Base-by-base conservation (phyloP, 2,329 filamentous ascomycete species). In the Sclerotinia glacialis region DNA sequence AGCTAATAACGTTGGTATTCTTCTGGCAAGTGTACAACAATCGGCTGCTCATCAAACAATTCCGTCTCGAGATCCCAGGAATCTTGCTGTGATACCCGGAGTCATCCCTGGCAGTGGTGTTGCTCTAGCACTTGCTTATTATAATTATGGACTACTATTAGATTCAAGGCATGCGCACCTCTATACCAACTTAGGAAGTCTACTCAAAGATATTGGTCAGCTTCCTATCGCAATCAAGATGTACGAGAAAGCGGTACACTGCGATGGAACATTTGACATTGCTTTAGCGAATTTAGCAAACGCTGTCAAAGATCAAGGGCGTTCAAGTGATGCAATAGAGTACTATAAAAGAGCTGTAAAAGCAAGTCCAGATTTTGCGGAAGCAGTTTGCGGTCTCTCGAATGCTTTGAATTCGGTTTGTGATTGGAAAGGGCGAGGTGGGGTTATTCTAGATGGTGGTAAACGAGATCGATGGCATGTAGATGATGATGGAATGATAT, bases 391-490 rank as follows among this genome's bases (percentile, higher is more conserved):
- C 77, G 95, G 95, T 9, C 83, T 99, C 63, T 93, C 93, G 1
- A 98, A 96, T 67, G 94, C 95, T 1, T 81, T 99, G 62, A 98
- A 97, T 76, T 98, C 95, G 8, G 93, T 99, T 7, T 99, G 95
- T 76, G 91, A 94, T 74, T 99, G 95, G 95, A 85, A 86, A 73
- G 92, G 92, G 40, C 87, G 95, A 70, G 95, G 95, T 68, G 95
- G 95, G 1, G 89, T 96, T 55, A 83, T 91, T 34, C 84, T 91
- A n/a, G 84, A 88, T 64, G 82, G 82, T 62, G 92, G 91, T 11
- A 86, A 83, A 71, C 87, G 89, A 69, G 95, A 99, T 77, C 87
- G 92, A 50, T 98, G 95, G 91, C 95, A 99, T 77, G 93, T 99
- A 28, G 88, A 96, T 73, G 89, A 92, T 0, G 82, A 86, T 47